Percentiles rank a stretch among this genome's conserved stretches.
Evolutionary conservation across 2,329 filamentous ascomycete genomes (phyloP).

Genomic region (Talaromyces sp.): DNA sequence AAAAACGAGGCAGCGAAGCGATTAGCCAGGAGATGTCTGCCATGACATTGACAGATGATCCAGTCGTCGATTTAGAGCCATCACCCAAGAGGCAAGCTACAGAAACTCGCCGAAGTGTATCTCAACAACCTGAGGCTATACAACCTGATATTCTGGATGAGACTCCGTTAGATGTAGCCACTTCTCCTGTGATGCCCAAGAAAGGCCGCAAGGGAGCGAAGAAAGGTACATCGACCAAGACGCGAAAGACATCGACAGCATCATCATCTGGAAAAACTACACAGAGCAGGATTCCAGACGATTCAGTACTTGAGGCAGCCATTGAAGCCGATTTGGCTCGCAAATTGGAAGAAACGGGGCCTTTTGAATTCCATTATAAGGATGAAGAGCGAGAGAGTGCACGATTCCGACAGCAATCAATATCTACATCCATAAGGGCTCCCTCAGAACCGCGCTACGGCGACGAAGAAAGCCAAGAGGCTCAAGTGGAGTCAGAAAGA

Average conservation of each 20-base stretch:
- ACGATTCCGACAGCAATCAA: slow-evolving; percentile 11
- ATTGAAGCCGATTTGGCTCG: slow-evolving; percentile 61
- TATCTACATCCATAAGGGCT: slow-evolving; percentile 2
- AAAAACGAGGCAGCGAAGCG: slow-evolving; percentile 60
- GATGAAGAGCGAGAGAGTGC: slow-evolving; percentile 13
- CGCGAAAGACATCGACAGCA: slow-evolving; percentile 48
- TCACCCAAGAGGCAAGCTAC: slow-evolving; percentile 57
- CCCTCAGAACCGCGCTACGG: neutral
- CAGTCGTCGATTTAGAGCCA: slow-evolving; percentile 20
- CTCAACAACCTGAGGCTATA: slow-evolving; percentile 33
- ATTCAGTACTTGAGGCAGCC: slow-evolving; percentile 62
- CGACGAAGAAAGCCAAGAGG: neutral
- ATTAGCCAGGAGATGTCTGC: slow-evolving; percentile 32
- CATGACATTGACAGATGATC: slow-evolving; percentile 15
- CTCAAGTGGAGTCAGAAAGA: neutral
- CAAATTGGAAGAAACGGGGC: slow-evolving; percentile 49
- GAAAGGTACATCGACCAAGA: slow-evolving; percentile 37
- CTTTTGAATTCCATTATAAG: slow-evolving; percentile 15
- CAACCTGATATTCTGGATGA: slow-evolving; percentile 32
- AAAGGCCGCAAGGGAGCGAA: slow-evolving; percentile 41
- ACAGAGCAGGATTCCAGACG: slow-evolving; percentile 48
- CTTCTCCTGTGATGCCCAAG: slow-evolving; percentile 34
- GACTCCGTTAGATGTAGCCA: slow-evolving; percentile 16
- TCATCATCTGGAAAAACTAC: slow-evolving; percentile 46
- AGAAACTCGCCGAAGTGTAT: slow-evolving; percentile 46